Percentiles rank a stretch among this genome's conserved stretches.
Evolutionary conservation across 75 land plant species (phyloP).

Genomic region (Adiantum capillusveneris): DNA sequence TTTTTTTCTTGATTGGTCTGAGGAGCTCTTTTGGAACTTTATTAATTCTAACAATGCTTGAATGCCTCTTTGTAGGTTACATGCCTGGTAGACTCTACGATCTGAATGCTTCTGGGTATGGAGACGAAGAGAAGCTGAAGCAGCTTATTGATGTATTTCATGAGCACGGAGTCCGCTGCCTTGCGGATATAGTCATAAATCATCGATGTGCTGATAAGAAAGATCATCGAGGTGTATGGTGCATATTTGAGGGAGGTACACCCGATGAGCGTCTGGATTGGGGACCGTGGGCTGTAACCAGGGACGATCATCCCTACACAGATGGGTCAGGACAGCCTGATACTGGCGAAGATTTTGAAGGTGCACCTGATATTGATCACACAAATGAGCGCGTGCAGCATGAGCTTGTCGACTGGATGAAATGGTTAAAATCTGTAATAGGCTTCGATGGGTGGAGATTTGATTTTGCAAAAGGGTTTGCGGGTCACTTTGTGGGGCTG

Average conservation of each 20-base stretch:
- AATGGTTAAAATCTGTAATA: constrained; percentile 51
- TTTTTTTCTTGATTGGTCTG: too few relatives aligned
- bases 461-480: constrained; percentile 71
- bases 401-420: constrained; percentile 62
- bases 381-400: constrained; percentile 50
- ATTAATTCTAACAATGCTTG: too few relatives aligned
- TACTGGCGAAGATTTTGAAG: constrained; percentile 46
- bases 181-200: constrained; percentile 81
- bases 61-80: too few relatives aligned
- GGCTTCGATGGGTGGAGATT: constrained; percentile 79
- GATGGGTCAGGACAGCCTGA: constrained; percentile 58
- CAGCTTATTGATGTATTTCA: constrained; percentile 34
- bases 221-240: constrained; percentile 59
- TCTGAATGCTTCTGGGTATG: constrained; percentile 51
- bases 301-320: constrained; percentile 36
- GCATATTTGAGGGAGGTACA: constrained; percentile 70
- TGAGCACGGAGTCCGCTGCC: constrained; percentile 35
- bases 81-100: constrained; percentile 64
- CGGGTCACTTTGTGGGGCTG: constrained; percentile 32
- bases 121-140: constrained; percentile 37
- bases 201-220: constrained; percentile 51
- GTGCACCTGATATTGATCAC: constrained; percentile 82
- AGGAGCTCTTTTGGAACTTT: too few relatives aligned
- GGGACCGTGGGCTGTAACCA: constrained; percentile 52
- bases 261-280: constrained; percentile 60